phyloP scores from a whole-genome alignment of 2,329 filamentous ascomycete genomes.

The Dothideomycetes sp. region DNA sequence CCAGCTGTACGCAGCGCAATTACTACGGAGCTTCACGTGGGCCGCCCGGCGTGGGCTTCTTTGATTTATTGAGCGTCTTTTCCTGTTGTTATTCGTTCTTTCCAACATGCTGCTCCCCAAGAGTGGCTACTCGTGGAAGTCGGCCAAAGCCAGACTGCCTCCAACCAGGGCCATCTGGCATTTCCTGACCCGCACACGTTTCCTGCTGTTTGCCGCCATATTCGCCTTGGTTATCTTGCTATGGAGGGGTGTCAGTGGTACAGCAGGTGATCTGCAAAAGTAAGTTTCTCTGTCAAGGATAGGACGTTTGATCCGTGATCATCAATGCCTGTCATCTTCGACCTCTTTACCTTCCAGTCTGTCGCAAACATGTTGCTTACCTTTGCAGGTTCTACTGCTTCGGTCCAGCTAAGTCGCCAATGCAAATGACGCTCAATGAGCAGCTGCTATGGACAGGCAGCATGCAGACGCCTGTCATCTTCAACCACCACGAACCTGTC shows the following conservation, averaged over 20 bases:
- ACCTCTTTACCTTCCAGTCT: too few species aligned
- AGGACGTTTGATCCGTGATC: too few species aligned
- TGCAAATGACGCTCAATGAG: slow-evolving; percentile 90
- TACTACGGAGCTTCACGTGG: too few species aligned
- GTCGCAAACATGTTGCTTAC: slow-evolving; percentile 1
- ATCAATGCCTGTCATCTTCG: too few species aligned
- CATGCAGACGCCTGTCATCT: slow-evolving; percentile 83
- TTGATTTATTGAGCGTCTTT: too few species aligned
- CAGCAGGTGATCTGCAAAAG: slow-evolving; percentile 85
- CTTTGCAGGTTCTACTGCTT: slow-evolving; percentile 89
- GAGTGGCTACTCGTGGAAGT: slow-evolving; percentile 86
- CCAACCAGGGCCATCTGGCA: slow-evolving; percentile 56
- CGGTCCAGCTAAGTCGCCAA: slow-evolving; percentile 88
- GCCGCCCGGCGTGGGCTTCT: slow-evolving; percentile 7
- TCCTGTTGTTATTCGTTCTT: not conserved
- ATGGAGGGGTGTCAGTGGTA: slow-evolving; percentile 77
- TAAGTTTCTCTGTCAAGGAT: slow-evolving; percentile 40
- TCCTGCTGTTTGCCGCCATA: slow-evolving; percentile 64
- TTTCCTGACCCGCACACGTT: slow-evolving; percentile 66
- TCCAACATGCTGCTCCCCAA: slow-evolving; percentile 78
- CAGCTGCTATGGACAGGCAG: slow-evolving; percentile 82
- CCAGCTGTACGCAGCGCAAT: too few species aligned
- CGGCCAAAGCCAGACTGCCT: slow-evolving; percentile 68
- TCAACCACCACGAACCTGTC: slow-evolving; percentile 87
- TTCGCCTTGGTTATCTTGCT: slow-evolving; percentile 65